phyloP scores from a whole-genome alignment of 2,329 filamentous ascomycete genomes.

The Epichloe baconii region DNA sequence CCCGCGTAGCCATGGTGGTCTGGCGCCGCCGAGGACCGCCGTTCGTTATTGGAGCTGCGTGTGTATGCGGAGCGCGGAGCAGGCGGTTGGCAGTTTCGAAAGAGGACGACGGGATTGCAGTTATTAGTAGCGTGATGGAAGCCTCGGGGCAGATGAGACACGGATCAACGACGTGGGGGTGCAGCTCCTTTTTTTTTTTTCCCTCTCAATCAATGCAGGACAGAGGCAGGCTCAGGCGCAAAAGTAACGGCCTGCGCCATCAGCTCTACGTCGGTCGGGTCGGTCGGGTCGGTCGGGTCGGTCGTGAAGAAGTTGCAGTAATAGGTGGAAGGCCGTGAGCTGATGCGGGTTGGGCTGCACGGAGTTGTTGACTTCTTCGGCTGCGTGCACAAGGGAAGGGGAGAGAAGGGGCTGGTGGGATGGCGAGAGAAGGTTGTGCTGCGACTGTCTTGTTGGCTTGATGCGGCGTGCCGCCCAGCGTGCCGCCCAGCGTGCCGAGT shows the following conservation, averaged over 20 bases:
- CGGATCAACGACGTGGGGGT: not conserved
- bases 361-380: not conserved
- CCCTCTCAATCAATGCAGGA: constrained; percentile 3
- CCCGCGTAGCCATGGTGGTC: constrained; percentile 29
- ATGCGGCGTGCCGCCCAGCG: not conserved
- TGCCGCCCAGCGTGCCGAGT: not conserved
- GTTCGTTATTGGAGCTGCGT: not conserved
- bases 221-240: constrained; percentile 6
- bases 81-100: not conserved
- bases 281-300: not conserved
- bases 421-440: not conserved
- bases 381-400: not conserved
- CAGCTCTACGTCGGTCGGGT: not conserved
- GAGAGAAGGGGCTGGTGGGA: not conserved
- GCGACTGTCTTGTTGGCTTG: not conserved
- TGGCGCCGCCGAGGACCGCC: not conserved
- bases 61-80: not conserved
- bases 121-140: not conserved
- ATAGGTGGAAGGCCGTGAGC: not conserved
- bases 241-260: constrained; percentile 7
- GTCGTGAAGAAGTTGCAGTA: not conserved
- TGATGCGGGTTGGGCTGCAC: not conserved
- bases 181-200: not conserved
- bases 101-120: not conserved
- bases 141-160: not conserved